A percentile compares a stretch with the other conserved stretches of the same genome.
Conservation (phyloP, 352 stramenopile genomes). For the Phytophthora aleatoria region DNA sequence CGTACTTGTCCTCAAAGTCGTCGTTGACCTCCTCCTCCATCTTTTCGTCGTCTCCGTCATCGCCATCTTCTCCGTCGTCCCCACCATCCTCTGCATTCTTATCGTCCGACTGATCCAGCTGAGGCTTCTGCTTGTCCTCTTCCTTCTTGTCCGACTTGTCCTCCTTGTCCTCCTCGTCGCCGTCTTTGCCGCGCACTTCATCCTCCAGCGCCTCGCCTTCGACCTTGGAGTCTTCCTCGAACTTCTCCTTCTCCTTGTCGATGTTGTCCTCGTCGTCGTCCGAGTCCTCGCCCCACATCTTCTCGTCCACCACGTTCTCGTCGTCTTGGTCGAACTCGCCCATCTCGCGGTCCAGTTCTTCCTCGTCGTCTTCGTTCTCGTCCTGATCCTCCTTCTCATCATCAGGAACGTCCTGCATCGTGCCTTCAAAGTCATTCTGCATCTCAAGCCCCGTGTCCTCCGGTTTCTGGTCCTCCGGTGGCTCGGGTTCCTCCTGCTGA, state of each 20-base stretch:
- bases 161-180: constrained; percentile 81
- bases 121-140: constrained; percentile 56
- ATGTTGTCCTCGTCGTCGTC: constrained; percentile 94
- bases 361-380: constrained; percentile 86
- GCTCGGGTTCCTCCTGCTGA: constrained; percentile 82
- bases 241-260: constrained; percentile 97
- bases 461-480: constrained; percentile 85
- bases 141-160: constrained; percentile 61
- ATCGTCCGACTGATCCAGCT: constrained; percentile 48
- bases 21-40: constrained; percentile 92
- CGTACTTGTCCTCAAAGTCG: constrained; percentile 89
- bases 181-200: constrained; percentile 89
- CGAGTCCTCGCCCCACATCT: constrained; percentile 96
- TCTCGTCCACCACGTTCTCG: constrained; percentile 99
- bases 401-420: constrained; percentile 97
- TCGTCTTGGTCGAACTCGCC: constrained; percentile 95
- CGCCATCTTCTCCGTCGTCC: constrained; percentile 45
- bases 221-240: constrained; percentile 88
- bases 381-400: constrained; percentile 90
- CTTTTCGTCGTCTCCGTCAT: constrained; percentile 51
- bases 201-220: constrained; percentile 83
- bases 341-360: constrained; percentile 99
- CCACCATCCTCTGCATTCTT: constrained; percentile 39
- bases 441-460: constrained; percentile 99
- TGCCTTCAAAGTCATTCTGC: constrained; percentile 99